Percentiles rank a stretch among this genome's conserved stretches.
Evolutionary conservation across 768 basidiomycete species (phyloP).

Genomic region (Pulveroboletus sp.): DNA sequence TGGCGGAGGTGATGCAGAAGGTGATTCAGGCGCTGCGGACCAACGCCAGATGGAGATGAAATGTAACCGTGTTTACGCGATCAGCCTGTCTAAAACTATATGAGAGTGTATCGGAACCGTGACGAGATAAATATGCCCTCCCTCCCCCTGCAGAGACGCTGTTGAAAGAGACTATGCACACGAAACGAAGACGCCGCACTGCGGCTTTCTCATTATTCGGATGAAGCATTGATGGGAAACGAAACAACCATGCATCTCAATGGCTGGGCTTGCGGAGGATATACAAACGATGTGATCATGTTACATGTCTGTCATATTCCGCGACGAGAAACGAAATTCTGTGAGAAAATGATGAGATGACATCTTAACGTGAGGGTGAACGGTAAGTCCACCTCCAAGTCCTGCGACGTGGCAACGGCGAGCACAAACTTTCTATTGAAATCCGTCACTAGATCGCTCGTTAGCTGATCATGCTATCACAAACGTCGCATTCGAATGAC

Average conservation of each 20-base stretch:
- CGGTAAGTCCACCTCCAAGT: slow-evolving; percentile 45
- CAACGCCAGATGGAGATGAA: neutral
- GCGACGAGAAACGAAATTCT: slow-evolving; percentile 31
- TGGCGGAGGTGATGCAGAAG: neutral
- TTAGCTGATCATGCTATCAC: neutral
- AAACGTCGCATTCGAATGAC: slow-evolving; percentile 16
- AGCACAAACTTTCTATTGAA: slow-evolving; percentile 76
- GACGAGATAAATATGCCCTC: neutral
- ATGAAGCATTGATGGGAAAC: neutral
- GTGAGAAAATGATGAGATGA: neutral
- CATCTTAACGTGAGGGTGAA: neutral
- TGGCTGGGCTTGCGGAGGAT: neutral
- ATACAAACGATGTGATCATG: neutral
- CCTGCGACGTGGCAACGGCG: slow-evolving; percentile 72
- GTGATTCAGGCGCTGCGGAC: neutral
- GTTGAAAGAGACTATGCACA: neutral
- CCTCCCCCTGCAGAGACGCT: neutral
- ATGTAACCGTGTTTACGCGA: neutral
- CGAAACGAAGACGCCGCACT: neutral
- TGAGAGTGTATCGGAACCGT: neutral
- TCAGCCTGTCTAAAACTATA: neutral
- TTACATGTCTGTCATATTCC: slow-evolving; percentile 17
- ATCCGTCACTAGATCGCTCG: slow-evolving; percentile 70
- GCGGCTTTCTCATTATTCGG: neutral
- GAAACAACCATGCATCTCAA: neutral